Evolutionary conservation across 2,329 filamentous ascomycete species (phyloP).

Genomic region (Apiospora malaysiana): DNA sequence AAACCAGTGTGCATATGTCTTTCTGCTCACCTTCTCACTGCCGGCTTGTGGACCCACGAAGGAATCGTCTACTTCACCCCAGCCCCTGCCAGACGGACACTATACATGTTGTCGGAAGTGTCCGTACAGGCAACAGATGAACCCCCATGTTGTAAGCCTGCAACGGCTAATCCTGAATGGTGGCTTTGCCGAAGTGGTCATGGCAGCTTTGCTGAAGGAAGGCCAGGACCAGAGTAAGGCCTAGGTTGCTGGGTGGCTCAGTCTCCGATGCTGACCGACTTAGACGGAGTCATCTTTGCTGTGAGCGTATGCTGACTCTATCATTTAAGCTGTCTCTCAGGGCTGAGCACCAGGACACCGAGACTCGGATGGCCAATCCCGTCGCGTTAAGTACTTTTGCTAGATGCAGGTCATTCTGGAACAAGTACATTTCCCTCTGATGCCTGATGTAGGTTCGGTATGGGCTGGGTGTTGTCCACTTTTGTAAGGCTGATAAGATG

Average conservation of each 20-base stretch:
- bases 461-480: neutral
- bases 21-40: neutral
- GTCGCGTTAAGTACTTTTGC: neutral
- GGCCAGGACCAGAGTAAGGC: neutral
- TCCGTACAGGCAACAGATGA: neutral
- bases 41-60: neutral
- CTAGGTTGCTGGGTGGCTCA: neutral
- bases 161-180: neutral
- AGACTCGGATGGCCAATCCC: neutral
- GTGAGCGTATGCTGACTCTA: neutral
- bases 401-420: neutral
- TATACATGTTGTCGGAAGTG: neutral
- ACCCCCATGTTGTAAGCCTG: neutral
- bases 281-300: constrained; percentile 3
- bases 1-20: neutral
- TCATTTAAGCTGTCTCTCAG: neutral
- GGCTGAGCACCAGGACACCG: constrained; percentile 3
- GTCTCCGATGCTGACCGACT: neutral
- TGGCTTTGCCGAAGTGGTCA: neutral
- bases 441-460: neutral
- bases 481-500: constrained; percentile 9
- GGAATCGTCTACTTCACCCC: neutral
- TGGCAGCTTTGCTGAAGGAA: neutral
- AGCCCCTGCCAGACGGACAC: neutral
- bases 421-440: too few relatives aligned